Evolutionary conservation across 1,139 yeast species (phyloP).

Genomic region (Tardiomyces blankii): DNA sequence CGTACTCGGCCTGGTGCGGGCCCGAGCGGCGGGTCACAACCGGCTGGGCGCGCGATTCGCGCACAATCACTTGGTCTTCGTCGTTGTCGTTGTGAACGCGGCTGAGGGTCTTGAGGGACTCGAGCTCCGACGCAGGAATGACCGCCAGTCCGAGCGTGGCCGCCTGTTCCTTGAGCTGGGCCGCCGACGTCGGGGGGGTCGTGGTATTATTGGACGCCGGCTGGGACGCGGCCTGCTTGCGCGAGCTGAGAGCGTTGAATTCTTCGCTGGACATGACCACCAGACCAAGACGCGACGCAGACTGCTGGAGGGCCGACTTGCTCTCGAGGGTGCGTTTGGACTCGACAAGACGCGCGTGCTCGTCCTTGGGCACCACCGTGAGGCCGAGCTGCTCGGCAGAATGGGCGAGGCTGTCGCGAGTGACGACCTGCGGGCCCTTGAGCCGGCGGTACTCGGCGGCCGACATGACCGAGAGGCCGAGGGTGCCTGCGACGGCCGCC

Average conservation of each 20-base stretch:
- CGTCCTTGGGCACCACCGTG: conserved; percentile 10
- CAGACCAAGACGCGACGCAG: conserved; percentile 6
- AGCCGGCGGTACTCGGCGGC: conserved; percentile 3
- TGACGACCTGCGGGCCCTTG: background rate
- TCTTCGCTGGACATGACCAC: conserved; percentile 6
- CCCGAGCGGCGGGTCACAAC: background rate
- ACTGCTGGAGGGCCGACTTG: conserved; percentile 3
- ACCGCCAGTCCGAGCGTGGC: conserved; percentile 26
- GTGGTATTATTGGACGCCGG: too few species aligned
- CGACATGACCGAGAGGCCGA: conserved; percentile 2
- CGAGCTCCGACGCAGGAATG: conserved; percentile 13
- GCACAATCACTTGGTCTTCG: background rate
- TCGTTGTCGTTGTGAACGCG: conserved; percentile 15
- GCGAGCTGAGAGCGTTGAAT: conserved; percentile 4
- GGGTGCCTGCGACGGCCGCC: conserved; percentile 1
- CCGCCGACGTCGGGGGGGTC: conserved; percentile 9
- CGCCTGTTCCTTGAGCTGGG: conserved; percentile 11
- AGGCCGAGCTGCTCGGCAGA: conserved; percentile 9
- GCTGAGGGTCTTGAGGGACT: conserved; percentile 10
- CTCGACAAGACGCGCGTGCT: conserved; percentile 7
- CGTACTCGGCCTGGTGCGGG: background rate
- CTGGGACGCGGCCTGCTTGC: background rate
- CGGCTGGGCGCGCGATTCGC: background rate
- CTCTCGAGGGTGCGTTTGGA: conserved; percentile 1
- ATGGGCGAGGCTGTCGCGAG: conserved; percentile 14